Conservation (phyloP, 2,329 filamentous ascomycete species). For the Fusarium irregulare region DNA sequence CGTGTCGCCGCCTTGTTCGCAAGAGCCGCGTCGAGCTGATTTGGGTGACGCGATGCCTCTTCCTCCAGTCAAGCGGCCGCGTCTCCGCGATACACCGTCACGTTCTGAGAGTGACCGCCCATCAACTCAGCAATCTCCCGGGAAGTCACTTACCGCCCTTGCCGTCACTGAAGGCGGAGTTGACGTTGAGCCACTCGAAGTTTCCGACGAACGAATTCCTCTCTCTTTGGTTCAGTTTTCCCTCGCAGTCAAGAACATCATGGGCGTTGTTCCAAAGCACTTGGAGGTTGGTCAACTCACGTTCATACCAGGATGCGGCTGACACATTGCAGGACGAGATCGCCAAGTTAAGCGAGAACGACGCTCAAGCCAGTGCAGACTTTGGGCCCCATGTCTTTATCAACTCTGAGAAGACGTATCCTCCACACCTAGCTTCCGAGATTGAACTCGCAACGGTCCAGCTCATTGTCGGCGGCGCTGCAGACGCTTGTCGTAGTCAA, state of each 20-base stretch:
- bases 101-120: neutral
- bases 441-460: no score
- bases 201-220: neutral
- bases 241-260: no score
- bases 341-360: neutral
- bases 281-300: neutral
- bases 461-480: no score
- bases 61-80: neutral
- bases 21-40: neutral
- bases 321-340: neutral
- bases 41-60: neutral
- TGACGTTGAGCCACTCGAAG: neutral
- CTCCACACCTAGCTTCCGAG: accelerated
- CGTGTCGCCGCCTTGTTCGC: neutral
- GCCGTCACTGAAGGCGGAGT: neutral
- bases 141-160: neutral
- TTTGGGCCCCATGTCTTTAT: no score
- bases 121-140: neutral
- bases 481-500: no score
- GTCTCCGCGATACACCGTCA: neutral
- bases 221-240: neutral
- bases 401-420: no score
- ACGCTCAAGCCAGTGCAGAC: no score
- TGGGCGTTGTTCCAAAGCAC: neutral
- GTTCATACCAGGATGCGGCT: neutral